Conservation (phyloP, 1,139 yeast species). For the Candida buenavistaensis region DNA sequence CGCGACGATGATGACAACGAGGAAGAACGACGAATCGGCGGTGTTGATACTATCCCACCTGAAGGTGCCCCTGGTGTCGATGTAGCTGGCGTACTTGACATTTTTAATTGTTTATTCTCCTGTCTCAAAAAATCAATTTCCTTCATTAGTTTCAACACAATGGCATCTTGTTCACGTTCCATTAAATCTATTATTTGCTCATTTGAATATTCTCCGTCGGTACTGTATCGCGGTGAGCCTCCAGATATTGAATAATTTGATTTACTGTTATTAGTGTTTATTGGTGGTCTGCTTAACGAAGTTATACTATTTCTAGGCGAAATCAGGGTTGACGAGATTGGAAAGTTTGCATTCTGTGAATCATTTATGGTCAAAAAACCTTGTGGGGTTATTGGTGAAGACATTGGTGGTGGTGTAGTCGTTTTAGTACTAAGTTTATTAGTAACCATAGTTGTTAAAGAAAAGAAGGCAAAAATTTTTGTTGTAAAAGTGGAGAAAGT, state of each 20-base stretch:
- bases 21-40: conserved; percentile 12
- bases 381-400: too few species aligned
- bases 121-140: conserved; percentile 54
- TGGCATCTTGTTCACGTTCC: conserved; percentile 72
- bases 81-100: background rate
- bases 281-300: conserved; percentile 5
- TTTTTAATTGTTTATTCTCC: conserved; percentile 43
- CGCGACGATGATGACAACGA: conserved; percentile 12
- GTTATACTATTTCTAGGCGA: conserved; percentile 14
- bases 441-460: too few species aligned
- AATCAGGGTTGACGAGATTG: conserved; percentile 10
- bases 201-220: conserved; percentile 18
- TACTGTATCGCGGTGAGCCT: too few species aligned
- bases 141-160: conserved; percentile 56
- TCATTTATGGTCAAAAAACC: too few species aligned
- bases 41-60: conserved; percentile 1
- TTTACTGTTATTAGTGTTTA: conserved; percentile 1
- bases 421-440: too few species aligned
- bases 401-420: too few species aligned
- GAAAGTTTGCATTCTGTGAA: too few species aligned
- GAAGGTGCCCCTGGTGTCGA: too few species aligned
- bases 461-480: too few species aligned
- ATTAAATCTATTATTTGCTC: conserved; percentile 59
- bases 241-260: conserved; percentile 8
- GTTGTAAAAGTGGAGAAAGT: too few species aligned